phyloP scores from a whole-genome alignment of 2,329 filamentous ascomycete species.

The Xylariaceae sp. region DNA sequence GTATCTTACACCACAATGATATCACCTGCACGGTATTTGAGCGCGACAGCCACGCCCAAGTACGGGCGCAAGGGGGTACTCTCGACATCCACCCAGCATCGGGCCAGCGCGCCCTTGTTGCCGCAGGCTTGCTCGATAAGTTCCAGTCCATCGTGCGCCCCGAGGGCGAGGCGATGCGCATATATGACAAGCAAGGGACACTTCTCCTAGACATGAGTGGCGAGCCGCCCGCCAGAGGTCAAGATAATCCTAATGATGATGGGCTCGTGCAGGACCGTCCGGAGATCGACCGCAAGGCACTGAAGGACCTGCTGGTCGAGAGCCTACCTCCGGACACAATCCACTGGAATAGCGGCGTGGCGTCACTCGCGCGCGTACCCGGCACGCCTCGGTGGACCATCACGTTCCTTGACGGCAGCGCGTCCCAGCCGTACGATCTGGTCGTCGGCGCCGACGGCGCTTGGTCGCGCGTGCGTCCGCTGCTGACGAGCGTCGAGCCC shows the following conservation, averaged over 20 bases:
- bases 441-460: conserved; percentile 32
- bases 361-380: conserved; percentile 24
- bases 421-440: conserved; percentile 34
- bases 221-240: not conserved
- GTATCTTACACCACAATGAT: conserved; percentile 25
- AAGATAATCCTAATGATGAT: conserved; percentile 11
- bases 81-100: conserved; percentile 50
- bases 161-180: conserved; percentile 45
- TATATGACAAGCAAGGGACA: conserved; percentile 39
- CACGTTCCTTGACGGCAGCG: conserved; percentile 28
- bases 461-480: conserved; percentile 30
- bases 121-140: conserved; percentile 42
- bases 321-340: conserved; percentile 41
- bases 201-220: conserved; percentile 27
- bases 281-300: conserved; percentile 48
- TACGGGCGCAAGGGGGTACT: conserved; percentile 46
- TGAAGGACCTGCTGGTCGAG: conserved; percentile 40
- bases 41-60: conserved; percentile 28
- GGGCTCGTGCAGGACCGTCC: conserved; percentile 36
- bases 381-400: conserved; percentile 23
- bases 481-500: conserved; percentile 28
- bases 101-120: conserved; percentile 34
- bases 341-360: conserved; percentile 41
- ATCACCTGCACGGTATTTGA: conserved; percentile 48
- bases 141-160: conserved; percentile 48